Evolutionary conservation across 2,329 filamentous ascomycete species (phyloP).

Genomic region (Penicillium sp.): DNA sequence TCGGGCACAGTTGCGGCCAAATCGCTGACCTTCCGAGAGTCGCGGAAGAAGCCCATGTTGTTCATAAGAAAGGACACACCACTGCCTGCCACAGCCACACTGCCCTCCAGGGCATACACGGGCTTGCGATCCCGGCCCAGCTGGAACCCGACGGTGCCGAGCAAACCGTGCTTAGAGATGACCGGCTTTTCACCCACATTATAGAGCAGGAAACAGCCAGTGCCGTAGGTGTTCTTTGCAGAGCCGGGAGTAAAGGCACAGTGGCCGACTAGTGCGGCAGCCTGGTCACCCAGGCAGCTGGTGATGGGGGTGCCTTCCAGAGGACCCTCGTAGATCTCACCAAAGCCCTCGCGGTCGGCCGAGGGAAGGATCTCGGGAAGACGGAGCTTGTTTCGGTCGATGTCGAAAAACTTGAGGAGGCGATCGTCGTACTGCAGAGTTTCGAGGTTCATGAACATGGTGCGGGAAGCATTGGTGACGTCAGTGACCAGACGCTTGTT

Average conservation of each 20-base stretch:
- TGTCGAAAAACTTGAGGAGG: conserved; percentile 75
- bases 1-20: conserved; percentile 66
- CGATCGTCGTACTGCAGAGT: conserved; percentile 77
- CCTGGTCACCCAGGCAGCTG: conserved; percentile 87
- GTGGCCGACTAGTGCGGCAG: conserved; percentile 81
- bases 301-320: conserved; percentile 72
- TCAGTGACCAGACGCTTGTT: conserved; percentile 78
- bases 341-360: conserved; percentile 72
- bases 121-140: conserved; percentile 66
- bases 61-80: conserved; percentile 75
- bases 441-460: conserved; percentile 91
- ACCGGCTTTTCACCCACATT: conserved; percentile 84
- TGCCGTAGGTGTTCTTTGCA: conserved; percentile 91
- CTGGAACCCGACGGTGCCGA: conserved; percentile 84
- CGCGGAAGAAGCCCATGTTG: conserved; percentile 63
- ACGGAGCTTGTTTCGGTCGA: conserved; percentile 70
- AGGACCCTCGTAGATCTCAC: conserved; percentile 63
- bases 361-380: conserved; percentile 85
- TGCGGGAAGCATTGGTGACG: conserved; percentile 82
- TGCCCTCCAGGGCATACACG: conserved; percentile 80
- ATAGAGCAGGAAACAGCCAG: conserved; percentile 85
- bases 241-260: conserved; percentile 78
- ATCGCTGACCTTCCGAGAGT: conserved; percentile 63
- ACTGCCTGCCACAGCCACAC: conserved; percentile 77
- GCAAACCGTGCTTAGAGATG: conserved; percentile 76